Evolutionary conservation across 2,329 filamentous ascomycete genomes (phyloP), one percentile per base, ranked within the genome.

Genomic region (Aureobasidium sp.): DNA sequence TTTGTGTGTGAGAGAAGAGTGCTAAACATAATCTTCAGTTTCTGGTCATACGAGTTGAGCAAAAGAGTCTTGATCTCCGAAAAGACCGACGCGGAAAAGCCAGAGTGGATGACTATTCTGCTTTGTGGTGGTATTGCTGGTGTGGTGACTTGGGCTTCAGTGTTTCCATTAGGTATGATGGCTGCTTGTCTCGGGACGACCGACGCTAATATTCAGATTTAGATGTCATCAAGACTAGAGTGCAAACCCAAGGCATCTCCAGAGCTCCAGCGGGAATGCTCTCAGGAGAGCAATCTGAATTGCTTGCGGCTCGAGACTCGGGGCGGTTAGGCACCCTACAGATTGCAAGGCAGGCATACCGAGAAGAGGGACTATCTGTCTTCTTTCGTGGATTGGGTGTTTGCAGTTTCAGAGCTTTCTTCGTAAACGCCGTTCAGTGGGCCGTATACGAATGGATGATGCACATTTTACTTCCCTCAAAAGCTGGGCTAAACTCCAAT

Each of bases 401-500:
- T 36, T 97, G 93, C 74, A 95, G 90, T 73, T 75, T 89, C 9
- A 81, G 93, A 67, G 93, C 93, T 0, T 97, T 97, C 72, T 78
- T 96, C 58, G 93, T 97, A 42, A 97, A 97, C 77, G 92, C 93
- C 2, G 88, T 90, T n/a, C 85, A 87, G 77, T 97, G 92, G 92
- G 88, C 88, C 27, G 84, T 90, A 15, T 66, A 66, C 34, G 64
- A 66, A 44, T 66, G 64, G 64, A 66, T 64, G 48, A 66, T 66
- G 64, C 62, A 61, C 51, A 44, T 64, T 7, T 55, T 63, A 20
- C 44, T 62, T 31, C 22, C 37, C 9, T 15, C 37, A 37, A 45
- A 57, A 12, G 41, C 42, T 11, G 36, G 36, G 8, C 15, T 5
- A 20, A 36, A 17, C 22, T 11, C 9, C 37, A 17, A 25, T 14